phyloP scores from a whole-genome alignment of 176 grass and related monocot genomes.

The Oropetium thomaeum region DNA sequence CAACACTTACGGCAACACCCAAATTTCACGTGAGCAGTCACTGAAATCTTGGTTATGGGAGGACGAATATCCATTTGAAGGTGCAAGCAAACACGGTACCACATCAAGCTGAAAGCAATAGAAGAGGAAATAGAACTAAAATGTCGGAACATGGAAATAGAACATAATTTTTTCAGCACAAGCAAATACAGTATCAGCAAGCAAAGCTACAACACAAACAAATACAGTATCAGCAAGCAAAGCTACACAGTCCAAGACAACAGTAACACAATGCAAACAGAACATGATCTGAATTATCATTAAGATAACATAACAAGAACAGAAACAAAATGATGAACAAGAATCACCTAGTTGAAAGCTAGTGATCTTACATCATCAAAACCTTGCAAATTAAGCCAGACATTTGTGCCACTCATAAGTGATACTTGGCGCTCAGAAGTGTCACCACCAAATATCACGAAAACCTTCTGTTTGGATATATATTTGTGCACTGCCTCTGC shows the following conservation, averaged over 20 bases:
- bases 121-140: conserved; percentile 26
- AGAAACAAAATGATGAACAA: background rate
- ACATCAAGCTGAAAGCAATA: conserved; percentile 79
- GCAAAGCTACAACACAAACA: background rate
- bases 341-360: conserved; percentile 4
- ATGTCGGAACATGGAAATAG: background rate
- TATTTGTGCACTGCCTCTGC: conserved; percentile 32
- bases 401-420: conserved; percentile 98
- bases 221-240: background rate
- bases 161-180: background rate
- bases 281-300: conserved; percentile 1
- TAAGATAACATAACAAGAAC: background rate
- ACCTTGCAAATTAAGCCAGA: conserved; percentile 92
- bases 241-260: background rate
- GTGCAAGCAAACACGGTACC: conserved; percentile 81
- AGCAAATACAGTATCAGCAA: background rate
- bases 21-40: conserved; percentile 50
- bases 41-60: conserved; percentile 33
- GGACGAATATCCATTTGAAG: conserved; percentile 55
- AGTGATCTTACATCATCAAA: conserved; percentile 82
- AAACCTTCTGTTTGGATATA: conserved; percentile 55
- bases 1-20: conserved; percentile 84
- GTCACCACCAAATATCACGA: conserved; percentile 91
- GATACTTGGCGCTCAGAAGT: conserved; percentile 98
- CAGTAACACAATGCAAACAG: conserved; percentile 16